Base-by-base conservation (phyloP, 2,329 filamentous ascomycete genomes). In the Hymenoscyphus linearis region DNA sequence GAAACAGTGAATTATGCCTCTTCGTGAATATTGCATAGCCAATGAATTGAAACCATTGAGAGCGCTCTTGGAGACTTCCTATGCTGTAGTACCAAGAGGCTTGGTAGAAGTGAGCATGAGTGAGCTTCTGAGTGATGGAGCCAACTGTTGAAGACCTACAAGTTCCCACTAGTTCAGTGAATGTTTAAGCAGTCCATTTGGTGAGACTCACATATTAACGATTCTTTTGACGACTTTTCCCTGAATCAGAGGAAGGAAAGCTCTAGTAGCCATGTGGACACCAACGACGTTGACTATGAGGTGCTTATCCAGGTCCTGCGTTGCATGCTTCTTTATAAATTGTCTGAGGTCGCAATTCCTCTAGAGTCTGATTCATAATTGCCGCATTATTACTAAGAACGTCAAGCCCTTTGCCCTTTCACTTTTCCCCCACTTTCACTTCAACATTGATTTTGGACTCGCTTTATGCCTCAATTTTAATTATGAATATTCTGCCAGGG, bases 31-130 rank as follows among this genome's bases (percentile, higher is more conserved):
- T 62, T 79, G 78, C 0, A 76, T 72, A 1, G 77, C 81, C 37
- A 82, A 66, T 70, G 77, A 76, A 62, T 80, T 79, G 62, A 80
- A 60, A 0, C 78, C 78, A 62, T 80, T 79, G 62, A 80, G 60
- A 0, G 78, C 78, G 0, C 79, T 75, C 63, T 82, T 82, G 16
- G 76, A 75, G 64, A 81, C 73, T 62, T 78, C 75, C 72, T 78
- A 78, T 0, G 74, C 72, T 0, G 76, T 76, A 0, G 63, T 52
- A 0, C 73, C 71, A 14, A 68, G 78, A 66, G 1, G 75, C 74
- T 9, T 80, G 61, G 35, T 80, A 76, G n/a, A 1, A 70, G 69
- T 26, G 37, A 0, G 62, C 60, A 22, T 50, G 36, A 44, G 47
- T 40, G 34, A 64, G 37, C 0, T 60, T 59, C 22, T 50, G 36